Conservation (phyloP, 352 stramenopile genomes). For the Pythium monospermum region DNA sequence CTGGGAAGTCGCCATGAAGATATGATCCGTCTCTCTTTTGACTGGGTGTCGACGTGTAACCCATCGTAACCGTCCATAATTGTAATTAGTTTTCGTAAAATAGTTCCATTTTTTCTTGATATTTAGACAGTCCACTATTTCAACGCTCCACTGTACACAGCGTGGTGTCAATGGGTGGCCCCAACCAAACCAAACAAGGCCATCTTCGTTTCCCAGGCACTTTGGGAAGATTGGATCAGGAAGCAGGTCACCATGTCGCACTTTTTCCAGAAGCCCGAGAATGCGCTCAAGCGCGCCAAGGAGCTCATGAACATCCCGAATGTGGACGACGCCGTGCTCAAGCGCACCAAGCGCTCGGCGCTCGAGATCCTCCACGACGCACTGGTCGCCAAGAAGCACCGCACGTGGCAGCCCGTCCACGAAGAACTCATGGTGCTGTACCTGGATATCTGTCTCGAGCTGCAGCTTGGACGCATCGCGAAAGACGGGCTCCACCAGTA, state of each 20-base stretch:
- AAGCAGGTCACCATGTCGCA: conserved; percentile 49
- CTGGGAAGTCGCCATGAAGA: too few species aligned
- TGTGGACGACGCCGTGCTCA: conserved; percentile 56
- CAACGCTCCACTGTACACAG: not conserved
- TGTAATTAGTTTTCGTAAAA: too few species aligned
- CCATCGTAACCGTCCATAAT: too few species aligned
- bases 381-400: conserved; percentile 93
- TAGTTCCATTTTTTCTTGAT: too few species aligned
- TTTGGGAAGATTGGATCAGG: not conserved
- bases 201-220: not conserved
- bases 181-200: not conserved
- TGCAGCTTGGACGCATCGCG: conserved; percentile 90
- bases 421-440: conserved; percentile 97
- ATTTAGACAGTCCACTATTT: not conserved
- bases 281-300: conserved; percentile 87
- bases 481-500: conserved; percentile 99
- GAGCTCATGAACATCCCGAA: conserved; percentile 82
- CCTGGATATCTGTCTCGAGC: conserved; percentile 95
- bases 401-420: conserved; percentile 96
- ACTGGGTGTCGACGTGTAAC: too few species aligned
- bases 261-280: conserved; percentile 90
- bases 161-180: not conserved
- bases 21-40: too few species aligned
- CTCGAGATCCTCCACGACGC: conserved; percentile 92
- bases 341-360: conserved; percentile 76